Evolutionary conservation across 1,139 yeast species (phyloP), one percentile per base, ranked within the genome.

Genomic region (Saccharomyces hybrid): DNA sequence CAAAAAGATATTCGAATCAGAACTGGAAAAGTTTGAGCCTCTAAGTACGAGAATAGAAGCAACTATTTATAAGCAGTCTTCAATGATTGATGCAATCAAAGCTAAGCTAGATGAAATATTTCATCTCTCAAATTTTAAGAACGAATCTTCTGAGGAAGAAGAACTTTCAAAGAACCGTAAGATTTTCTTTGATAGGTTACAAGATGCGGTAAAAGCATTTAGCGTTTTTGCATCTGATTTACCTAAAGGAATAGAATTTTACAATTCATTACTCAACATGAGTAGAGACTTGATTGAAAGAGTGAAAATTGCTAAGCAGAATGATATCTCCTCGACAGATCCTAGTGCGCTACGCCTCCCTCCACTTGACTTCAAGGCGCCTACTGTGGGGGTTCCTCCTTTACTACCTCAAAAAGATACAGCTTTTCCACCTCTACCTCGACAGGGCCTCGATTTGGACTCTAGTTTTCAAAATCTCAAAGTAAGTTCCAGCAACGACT

Each of bases 21-120:
- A 90, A 68, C 73, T 93, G 60, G 81, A 79, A 52, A 93, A 93
- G 70, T 93, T 89, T 67, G 80, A 80, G 44, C 87, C 87, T 0
- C 83, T 82, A 61, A 82, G 82, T 54, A 75, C 78, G 3, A 80
- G 95, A 54, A 75, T 93, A 46, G 88, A 84, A 49, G 80, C 83
- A 3, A 80, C 93, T 14, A 77, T 85, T 19, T 78, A 76, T 50
- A 83, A 82, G 52, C 96, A 90, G 66, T 77, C 78, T 48, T 71
- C 73, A 3, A 71, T 84, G 38, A 76, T 89, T 31, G 73, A 74
- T 51, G 81, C 79, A 23, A 74, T 90, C 49, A 83, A 85, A 54
- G 68, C 70, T 7, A 74, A 76, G 31, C 83, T 95, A 84, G 78
- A 77, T 53, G 73, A 72, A 25, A 77, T 89, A 14, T 72, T 81